phyloP scores from a whole-genome alignment of 305 asterid genomes.

The Fraxinus xanthoxyloides region DNA sequence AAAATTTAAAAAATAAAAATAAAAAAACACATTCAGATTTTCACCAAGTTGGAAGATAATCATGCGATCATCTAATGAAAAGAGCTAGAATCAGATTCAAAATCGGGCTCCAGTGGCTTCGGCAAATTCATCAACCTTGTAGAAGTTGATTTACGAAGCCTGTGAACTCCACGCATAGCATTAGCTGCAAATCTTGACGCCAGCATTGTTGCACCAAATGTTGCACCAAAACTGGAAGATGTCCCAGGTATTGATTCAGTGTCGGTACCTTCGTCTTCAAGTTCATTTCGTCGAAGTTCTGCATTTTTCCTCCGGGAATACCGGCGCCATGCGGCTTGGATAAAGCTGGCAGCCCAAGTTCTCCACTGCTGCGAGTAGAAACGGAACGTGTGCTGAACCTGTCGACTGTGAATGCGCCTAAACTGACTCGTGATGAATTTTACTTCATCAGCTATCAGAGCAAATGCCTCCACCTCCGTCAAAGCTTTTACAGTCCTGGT shows the following conservation, averaged over 20 bases:
- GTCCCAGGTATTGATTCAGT: constrained; percentile 30
- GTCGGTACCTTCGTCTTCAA: constrained; percentile 43
- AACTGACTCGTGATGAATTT: constrained; percentile 87
- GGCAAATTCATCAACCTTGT: constrained; percentile 31
- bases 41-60: background rate
- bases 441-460: constrained; percentile 84
- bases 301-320: constrained; percentile 56
- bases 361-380: constrained; percentile 98
- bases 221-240: constrained; percentile 43
- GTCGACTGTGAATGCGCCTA: constrained; percentile 82
- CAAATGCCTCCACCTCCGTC: constrained; percentile 93
- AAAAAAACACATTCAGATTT: background rate
- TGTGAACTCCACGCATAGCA: constrained; percentile 60
- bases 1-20: background rate
- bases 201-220: constrained; percentile 55
- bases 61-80: constrained; percentile 2
- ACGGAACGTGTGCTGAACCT: constrained; percentile 90
- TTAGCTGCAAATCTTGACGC: constrained; percentile 77
- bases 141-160: constrained; percentile 38
- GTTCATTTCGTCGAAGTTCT: constrained; percentile 48
- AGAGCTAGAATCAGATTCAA: constrained; percentile 25
- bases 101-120: constrained; percentile 66
- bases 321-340: constrained; percentile 92
- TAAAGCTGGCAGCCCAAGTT: constrained; percentile 94
- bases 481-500: constrained; percentile 90